Base-by-base conservation (phyloP, 495 filamentous ascomycete genomes). In the Talaromyces wortmannii region DNA sequence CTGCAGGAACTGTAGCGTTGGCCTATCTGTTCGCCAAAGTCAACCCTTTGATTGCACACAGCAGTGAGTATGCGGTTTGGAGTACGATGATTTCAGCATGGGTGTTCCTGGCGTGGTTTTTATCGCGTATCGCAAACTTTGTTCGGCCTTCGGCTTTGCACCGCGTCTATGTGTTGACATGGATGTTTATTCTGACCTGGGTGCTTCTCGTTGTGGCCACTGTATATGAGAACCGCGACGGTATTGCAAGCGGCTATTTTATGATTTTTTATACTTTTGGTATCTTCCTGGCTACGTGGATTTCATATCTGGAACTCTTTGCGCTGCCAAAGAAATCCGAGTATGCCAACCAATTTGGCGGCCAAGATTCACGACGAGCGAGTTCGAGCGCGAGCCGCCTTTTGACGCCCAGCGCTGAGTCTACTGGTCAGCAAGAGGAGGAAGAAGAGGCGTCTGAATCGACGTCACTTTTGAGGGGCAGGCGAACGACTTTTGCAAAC, bases 1-100 rank as follows among this genome's bases (percentile, higher is more conserved):
- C 82, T 0, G 87, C 78, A 3, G 76, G 87, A 10, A 78, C 84
- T 2, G 67, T 94, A n/a, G 90, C 81, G 1, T 69, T 88, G 54
- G 89, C 88, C 8, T 90, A 87, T 61, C 68, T 97, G 58, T 59
- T 95, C 40, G 80, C 77, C 23, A 95, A 91, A 68, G 64, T 91
- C 63, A 97, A 98, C 62, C 91, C 92, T 4, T 78, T 85, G 57
- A 89, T 97, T 59, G 72, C 92, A 15, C 94, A 96, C 68, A 89
- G 90, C 67, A 92, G 85, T 60, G 78, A 83, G 56, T 96, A 91
- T 59, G 79, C 89, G 2, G 89, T 97, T 1, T 88, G 85, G 85
- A 83, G 82, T 54, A 95, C 92, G 87, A 88, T 90, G 79, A 60
- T 96, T 2, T 85, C 87, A 13, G 78, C 87, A 13, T 97, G 90